phyloP scores from a whole-genome alignment of 2,329 filamentous ascomycete genomes.

The Chaetomium olivaceum region DNA sequence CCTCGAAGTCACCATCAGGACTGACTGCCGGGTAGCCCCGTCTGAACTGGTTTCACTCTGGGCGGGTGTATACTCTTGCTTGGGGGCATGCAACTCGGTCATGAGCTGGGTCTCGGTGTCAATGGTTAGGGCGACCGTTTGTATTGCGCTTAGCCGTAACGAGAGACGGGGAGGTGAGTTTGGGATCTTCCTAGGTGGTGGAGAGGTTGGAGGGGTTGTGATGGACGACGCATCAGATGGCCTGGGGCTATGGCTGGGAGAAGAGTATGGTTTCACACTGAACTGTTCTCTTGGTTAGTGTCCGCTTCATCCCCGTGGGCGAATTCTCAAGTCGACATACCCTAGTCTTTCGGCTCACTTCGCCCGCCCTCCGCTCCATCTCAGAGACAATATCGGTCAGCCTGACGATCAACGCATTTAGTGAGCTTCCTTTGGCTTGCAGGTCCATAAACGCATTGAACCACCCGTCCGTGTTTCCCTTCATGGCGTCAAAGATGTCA shows the following conservation, averaged over 20 bases:
- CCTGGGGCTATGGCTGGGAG: constrained; percentile 31
- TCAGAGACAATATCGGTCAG: constrained; percentile 77
- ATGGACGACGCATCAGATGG: constrained; percentile 32
- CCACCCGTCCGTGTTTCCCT: constrained; percentile 90
- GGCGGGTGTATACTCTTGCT: neutral
- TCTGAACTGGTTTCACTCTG: neutral
- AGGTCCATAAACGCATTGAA: constrained; percentile 75
- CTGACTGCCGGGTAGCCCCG: constrained; percentile 9
- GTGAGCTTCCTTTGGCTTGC: constrained; percentile 67
- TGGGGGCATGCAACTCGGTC: neutral
- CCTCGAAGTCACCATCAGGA: constrained; percentile 15
- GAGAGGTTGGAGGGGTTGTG: constrained; percentile 30
- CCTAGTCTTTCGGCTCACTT: constrained; percentile 76
- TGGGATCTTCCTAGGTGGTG: constrained; percentile 26
- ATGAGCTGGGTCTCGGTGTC: neutral
- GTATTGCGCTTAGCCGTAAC: constrained; percentile 33
- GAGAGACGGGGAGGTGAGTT: constrained; percentile 34
- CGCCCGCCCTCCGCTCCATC: constrained; percentile 81
- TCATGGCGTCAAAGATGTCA: constrained; percentile 85
- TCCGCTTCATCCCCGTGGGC: neutral
- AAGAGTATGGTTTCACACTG: constrained; percentile 35
- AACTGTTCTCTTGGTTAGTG: constrained; percentile 30
- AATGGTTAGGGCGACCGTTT: constrained; percentile 31
- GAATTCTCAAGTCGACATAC: constrained; percentile 49
- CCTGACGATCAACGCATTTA: constrained; percentile 70